These are phyloP conservation scores for Lactifluus echinatus DNA, from an alignment of 768 basidiomycete species.

Conservation along the genomic window DNA sequence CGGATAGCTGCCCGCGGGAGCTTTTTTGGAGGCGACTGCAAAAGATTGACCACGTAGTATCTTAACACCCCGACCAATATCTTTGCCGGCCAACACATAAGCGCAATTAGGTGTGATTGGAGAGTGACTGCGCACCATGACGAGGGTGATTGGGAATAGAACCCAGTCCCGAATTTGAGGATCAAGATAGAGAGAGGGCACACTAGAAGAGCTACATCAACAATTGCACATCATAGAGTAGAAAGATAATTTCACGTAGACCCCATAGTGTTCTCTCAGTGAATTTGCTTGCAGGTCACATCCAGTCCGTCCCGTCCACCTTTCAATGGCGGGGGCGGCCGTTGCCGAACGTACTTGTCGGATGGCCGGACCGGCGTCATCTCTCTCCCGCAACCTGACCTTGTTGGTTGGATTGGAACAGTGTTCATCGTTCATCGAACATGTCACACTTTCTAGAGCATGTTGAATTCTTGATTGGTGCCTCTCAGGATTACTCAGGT, in stretches of 20 bases:
- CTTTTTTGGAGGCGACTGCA: slow-evolving; percentile 80
- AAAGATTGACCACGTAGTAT: slow-evolving; percentile 83
- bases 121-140: slow-evolving; percentile 67
- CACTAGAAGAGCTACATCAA: slow-evolving; percentile 21
- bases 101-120: neutral
- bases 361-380: too few species aligned
- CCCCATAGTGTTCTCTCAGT: slow-evolving; percentile 4
- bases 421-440: too few species aligned
- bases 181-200: slow-evolving; percentile 65
- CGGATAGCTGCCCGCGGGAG: slow-evolving; percentile 67
- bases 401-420: too few species aligned
- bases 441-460: slow-evolving; percentile 16
- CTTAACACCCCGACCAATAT: slow-evolving; percentile 88
- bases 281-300: neutral
- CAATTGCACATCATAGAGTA: slow-evolving; percentile 20
- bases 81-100: slow-evolving; percentile 31
- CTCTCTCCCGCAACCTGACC: too few species aligned
- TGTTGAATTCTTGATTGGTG: slow-evolving; percentile 10
- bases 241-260: slow-evolving; percentile 7
- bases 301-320: too few species aligned
- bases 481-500: slow-evolving; percentile 11
- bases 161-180: slow-evolving; percentile 95
- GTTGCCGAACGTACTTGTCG: too few species aligned
- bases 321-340: too few species aligned
- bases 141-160: slow-evolving; percentile 91